Conservation (phyloP, 805 yeast genomes). For the Jamesozyma hellenica region DNA sequence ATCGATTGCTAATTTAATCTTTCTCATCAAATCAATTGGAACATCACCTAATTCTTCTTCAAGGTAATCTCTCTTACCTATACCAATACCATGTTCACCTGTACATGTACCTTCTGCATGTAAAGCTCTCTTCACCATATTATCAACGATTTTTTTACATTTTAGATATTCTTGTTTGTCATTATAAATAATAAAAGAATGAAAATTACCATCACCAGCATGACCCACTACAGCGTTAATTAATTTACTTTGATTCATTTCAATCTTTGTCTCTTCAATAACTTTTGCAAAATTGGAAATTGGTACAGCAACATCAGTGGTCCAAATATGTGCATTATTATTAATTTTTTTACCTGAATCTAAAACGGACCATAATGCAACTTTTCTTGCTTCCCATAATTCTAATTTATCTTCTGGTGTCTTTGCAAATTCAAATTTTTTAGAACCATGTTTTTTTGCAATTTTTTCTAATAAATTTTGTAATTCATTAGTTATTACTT, state of each 20-base stretch:
- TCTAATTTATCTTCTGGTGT: slow-evolving; percentile 53
- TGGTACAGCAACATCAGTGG: slow-evolving; percentile 81
- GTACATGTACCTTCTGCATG: slow-evolving; percentile 73
- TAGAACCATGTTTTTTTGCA: slow-evolving; percentile 44
- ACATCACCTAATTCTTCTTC: slow-evolving; percentile 56
- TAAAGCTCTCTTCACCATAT: slow-evolving; percentile 58
- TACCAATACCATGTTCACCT: slow-evolving; percentile 83
- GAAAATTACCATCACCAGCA: slow-evolving; percentile 80
- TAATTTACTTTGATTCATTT: slow-evolving; percentile 43
- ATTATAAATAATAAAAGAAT: slow-evolving; percentile 51
- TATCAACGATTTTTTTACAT: slow-evolving; percentile 42
- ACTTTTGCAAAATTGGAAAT: slow-evolving; percentile 56
- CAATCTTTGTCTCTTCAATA: slow-evolving; percentile 51
- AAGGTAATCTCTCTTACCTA: slow-evolving; percentile 58
- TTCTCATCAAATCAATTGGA: slow-evolving; percentile 64
- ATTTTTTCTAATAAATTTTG: slow-evolving; percentile 40
- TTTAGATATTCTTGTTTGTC: slow-evolving; percentile 38
- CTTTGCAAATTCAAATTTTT: slow-evolving; percentile 53
- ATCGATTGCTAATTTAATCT: slow-evolving; percentile 60
- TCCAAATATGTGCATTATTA: slow-evolving; percentile 48
- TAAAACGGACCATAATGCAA: slow-evolving; percentile 53
- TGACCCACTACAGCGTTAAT: slow-evolving; percentile 62
- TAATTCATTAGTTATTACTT: slow-evolving; percentile 35
- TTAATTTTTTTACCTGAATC: slow-evolving; percentile 50
- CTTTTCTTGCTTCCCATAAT: slow-evolving; percentile 69